Evolutionary conservation across 371 early-diverging fungal species (phyloP).

Genomic region (Funneliformis caledonium): DNA sequence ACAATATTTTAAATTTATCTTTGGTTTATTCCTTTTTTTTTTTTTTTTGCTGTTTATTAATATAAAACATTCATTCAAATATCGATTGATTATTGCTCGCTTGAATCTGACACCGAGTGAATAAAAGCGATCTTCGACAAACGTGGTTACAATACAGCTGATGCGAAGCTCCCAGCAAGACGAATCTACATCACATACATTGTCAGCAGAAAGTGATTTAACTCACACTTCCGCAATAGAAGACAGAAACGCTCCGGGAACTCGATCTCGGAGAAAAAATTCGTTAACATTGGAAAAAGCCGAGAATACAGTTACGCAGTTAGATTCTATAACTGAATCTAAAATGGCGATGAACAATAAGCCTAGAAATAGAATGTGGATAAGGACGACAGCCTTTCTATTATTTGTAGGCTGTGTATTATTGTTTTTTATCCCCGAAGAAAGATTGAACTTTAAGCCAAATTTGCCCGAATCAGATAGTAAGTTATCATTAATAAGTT

Average conservation of each 20-base stretch:
- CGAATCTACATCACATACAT: not conserved
- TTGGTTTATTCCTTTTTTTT: too few relatives aligned
- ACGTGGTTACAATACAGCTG: not conserved
- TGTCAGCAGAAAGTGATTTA: not conserved
- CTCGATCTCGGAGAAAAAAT: constrained; percentile 29
- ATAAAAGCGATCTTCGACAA: not conserved
- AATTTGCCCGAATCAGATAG: not conserved
- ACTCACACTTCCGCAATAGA: not conserved
- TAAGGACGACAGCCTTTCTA: not conserved
- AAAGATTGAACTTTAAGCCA: not conserved
- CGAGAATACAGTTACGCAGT: not conserved
- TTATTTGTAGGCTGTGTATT: not conserved
- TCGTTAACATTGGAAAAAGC: constrained; percentile 19
- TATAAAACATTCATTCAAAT: too few relatives aligned
- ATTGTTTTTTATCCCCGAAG: constrained; percentile 16
- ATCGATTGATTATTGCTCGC: not conserved
- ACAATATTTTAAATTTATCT: too few relatives aligned
- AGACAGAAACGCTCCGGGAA: not conserved
- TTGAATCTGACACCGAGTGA: not conserved
- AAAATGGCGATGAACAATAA: constrained; percentile 19
- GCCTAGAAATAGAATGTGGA: constrained; percentile 8
- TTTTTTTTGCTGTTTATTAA: too few relatives aligned
- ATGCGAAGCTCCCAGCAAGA: not conserved
- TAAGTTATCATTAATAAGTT: not conserved
- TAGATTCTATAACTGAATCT: not conserved